Percentiles rank a stretch among this genome's conserved stretches.
These are phyloP conservation scores for Pinus taeda DNA, from an alignment of 75 land plant species.

Conservation along the genomic window DNA sequence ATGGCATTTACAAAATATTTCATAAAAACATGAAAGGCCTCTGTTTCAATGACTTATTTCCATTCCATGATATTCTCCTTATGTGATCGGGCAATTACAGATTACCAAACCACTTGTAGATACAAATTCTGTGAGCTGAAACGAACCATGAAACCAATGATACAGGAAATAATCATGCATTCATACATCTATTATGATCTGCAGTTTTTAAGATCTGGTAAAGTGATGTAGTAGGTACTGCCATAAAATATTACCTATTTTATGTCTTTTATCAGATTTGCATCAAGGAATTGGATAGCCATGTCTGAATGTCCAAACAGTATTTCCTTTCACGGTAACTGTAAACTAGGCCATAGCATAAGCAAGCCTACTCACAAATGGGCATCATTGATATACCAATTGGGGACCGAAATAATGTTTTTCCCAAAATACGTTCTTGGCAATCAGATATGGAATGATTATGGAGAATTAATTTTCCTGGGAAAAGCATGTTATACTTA, in stretches of 20 bases:
- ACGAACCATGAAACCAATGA: not conserved
- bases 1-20: not conserved
- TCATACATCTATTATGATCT: no score
- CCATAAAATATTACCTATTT: not conserved
- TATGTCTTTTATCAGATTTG: not conserved
- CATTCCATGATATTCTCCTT: not conserved
- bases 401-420: not conserved
- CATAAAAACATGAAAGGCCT: not conserved
- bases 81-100: no score
- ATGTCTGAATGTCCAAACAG: not conserved
- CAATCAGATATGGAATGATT: not conserved
- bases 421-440: not conserved
- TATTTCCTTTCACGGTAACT: not conserved
- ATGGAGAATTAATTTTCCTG: not conserved
- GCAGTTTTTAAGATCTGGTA: no score
- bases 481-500: not conserved
- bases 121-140: not conserved
- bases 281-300: not conserved
- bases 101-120: not conserved
- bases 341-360: not conserved
- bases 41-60: not conserved
- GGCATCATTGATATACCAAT: not conserved
- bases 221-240: not conserved
- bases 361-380: not conserved
- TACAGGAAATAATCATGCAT: no score